Percentiles rank a stretch among this genome's conserved stretches.
Evolutionary conservation across 202 grass and related monocot genomes (phyloP).

Genomic region (Hordeum pubiflorum): DNA sequence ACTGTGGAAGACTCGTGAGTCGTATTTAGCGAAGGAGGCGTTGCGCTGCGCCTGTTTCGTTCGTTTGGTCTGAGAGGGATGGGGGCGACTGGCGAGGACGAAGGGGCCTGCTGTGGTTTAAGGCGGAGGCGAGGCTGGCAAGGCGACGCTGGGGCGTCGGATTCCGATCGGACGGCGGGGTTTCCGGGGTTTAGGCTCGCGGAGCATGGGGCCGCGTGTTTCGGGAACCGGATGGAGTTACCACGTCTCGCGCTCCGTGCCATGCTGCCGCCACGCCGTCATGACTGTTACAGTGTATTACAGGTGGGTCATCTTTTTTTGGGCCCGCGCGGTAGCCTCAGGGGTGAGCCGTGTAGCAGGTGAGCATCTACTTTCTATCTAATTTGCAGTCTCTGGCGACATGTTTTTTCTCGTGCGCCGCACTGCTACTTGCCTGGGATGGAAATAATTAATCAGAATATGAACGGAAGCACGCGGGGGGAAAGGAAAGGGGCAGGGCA

Average conservation of each 20-base stretch:
- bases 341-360: rapidly evolving
- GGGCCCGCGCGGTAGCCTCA: neutral
- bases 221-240: conserved; percentile 19
- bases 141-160: neutral
- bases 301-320: neutral
- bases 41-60: conserved; percentile 12
- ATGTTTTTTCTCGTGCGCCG: conserved; percentile 25
- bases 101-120: conserved; percentile 13
- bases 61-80: neutral
- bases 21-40: neutral
- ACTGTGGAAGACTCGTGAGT: conserved; percentile 25
- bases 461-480: neutral
- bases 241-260: conserved; percentile 16
- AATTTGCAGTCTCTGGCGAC: neutral
- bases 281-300: neutral
- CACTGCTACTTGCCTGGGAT: neutral
- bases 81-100: neutral
- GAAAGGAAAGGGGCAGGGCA: neutral
- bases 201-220: conserved; percentile 33
- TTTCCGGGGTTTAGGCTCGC: neutral
- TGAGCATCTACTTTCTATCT: neutral
- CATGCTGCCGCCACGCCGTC: neutral
- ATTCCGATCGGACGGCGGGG: conserved; percentile 7
- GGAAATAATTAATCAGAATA: neutral
- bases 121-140: neutral